These are phyloP conservation scores for Paspalum vaginatum DNA, from an alignment of 176 grass and related monocot genomes.

Conservation along the genomic window DNA sequence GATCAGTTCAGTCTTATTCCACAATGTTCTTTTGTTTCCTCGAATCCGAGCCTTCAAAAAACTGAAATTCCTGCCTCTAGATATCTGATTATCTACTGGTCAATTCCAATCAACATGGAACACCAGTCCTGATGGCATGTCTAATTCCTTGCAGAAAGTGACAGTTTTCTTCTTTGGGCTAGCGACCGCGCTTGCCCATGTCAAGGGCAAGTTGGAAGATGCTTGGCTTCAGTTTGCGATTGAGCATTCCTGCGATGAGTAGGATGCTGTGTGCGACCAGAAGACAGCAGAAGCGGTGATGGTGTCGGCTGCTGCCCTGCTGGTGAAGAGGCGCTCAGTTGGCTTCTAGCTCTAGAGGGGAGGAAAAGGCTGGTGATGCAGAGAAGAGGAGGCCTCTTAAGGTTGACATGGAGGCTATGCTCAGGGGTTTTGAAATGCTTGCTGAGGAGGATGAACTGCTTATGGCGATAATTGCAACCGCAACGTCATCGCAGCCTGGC, in stretches of 20 bases:
- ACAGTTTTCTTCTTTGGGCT: no score
- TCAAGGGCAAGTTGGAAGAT: no score
- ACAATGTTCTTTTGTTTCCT: no score
- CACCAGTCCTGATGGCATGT: no score
- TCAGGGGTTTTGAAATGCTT: conserved; percentile 76
- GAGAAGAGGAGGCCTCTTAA: conserved; percentile 59
- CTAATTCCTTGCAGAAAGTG: no score
- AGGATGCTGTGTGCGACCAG: conserved; percentile 3
- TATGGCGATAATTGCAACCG: conserved; percentile 43
- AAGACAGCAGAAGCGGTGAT: conserved; percentile 50
- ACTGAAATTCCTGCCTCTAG: no score
- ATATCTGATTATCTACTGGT: no score
- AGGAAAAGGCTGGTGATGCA: background rate
- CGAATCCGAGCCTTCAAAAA: no score
- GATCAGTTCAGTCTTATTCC: no score
- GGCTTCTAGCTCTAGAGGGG: conserved; percentile 30
- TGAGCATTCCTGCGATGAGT: conserved; percentile 38
- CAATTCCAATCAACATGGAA: no score
- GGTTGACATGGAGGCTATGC: conserved; percentile 85
- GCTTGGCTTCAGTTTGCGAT: conserved; percentile 86
- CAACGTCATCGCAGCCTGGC: conserved; percentile 89
- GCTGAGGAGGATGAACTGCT: conserved; percentile 42
- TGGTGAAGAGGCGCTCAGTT: conserved; percentile 77
- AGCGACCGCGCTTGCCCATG: no score
- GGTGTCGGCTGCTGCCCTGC: no score